phyloP scores from a whole-genome alignment of 2,329 filamentous ascomycete genomes.

The Xylariomycetidae sp. region DNA sequence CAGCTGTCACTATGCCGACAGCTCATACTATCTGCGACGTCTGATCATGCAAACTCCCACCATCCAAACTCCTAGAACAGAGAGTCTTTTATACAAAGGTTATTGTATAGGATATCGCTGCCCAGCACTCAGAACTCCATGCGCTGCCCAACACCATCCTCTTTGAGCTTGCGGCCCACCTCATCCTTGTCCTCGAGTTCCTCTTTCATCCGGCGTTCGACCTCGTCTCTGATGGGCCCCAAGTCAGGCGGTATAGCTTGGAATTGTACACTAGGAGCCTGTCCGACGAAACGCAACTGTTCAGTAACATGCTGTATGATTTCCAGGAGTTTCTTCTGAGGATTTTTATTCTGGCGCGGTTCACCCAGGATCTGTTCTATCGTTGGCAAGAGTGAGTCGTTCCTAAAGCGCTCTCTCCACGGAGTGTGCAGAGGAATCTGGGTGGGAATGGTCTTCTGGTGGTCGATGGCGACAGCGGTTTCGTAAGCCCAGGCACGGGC shows the following conservation, averaged over 20 bases:
- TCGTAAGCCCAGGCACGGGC: conserved; percentile 96
- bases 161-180: conserved; percentile 44
- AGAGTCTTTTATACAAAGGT: no score
- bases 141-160: conserved; percentile 52
- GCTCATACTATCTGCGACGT: no score
- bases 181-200: conserved; percentile 57
- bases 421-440: conserved; percentile 76
- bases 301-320: conserved; percentile 76
- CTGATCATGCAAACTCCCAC: no score
- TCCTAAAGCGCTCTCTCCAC: conserved; percentile 83
- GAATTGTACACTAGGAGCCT: conserved; percentile 84
- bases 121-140: no score
- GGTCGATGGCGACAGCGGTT: conserved; percentile 81
- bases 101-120: no score
- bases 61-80: no score
- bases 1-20: no score
- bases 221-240: conserved; percentile 60
- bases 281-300: conserved; percentile 79
- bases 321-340: conserved; percentile 67
- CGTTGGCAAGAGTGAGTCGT: conserved; percentile 82
- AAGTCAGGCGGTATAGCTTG: conserved; percentile 75
- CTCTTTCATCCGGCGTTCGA: conserved; percentile 64
- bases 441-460: conserved; percentile 63
- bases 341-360: conserved; percentile 71
- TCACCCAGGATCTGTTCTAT: conserved; percentile 69